Conservation (phyloP, 805 yeast genomes). For the Pichia rugopelliculosa region DNA sequence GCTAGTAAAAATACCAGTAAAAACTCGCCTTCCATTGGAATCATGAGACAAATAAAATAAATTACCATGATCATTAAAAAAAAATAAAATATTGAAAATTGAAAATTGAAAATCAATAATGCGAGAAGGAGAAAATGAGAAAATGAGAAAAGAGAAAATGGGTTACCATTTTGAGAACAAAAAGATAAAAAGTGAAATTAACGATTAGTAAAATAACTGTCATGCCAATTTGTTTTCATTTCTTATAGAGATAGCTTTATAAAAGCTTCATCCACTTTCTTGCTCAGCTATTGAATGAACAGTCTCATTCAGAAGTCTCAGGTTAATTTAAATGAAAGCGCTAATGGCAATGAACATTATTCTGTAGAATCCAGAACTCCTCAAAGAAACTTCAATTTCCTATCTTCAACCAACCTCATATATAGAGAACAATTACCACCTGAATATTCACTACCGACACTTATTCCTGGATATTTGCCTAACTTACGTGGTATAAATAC, state of each 20-base stretch:
- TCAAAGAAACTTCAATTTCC: constrained; percentile 9
- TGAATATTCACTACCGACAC: constrained; percentile 15
- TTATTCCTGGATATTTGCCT: constrained; percentile 14
- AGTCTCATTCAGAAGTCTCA: background rate
- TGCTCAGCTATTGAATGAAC: background rate
- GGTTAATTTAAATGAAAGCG: background rate
- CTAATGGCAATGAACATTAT: background rate
- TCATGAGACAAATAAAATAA: no score
- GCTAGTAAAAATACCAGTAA: no score
- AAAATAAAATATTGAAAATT: no score
- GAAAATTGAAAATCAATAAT: no score
- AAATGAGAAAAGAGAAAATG: no score
- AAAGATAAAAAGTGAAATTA: no score
- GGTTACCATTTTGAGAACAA: no score
- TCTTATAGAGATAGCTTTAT: background rate
- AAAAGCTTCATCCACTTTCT: background rate
- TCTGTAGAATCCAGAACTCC: background rate
- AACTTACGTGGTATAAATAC: constrained; percentile 18
- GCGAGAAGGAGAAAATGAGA: no score
- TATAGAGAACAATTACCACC: constrained; percentile 12
- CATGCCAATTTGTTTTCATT: background rate
- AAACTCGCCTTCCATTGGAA: no score
- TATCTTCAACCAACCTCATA: constrained; percentile 12
- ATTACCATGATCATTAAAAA: no score
- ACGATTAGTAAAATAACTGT: no score